Conservation (phyloP, 345 rosid species). For the Melastoma malabathricum region DNA sequence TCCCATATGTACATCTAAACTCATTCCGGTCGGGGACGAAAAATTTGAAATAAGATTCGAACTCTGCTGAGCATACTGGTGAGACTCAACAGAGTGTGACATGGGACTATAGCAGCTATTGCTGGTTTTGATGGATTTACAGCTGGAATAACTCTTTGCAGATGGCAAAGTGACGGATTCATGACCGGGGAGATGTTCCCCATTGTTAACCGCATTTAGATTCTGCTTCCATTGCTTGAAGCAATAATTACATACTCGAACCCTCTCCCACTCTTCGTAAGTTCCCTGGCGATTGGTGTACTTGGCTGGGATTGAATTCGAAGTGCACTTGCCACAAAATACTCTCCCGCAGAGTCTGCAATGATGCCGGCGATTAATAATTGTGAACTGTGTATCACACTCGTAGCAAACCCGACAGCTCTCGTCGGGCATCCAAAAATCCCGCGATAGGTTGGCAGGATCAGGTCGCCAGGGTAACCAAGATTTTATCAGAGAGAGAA, state of each 20-base stretch:
- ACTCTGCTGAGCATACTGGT: conserved; percentile 32
- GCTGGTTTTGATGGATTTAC: conserved; percentile 44
- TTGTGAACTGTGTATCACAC: conserved; percentile 68
- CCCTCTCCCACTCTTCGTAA: conserved; percentile 53
- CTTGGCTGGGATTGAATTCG: conserved; percentile 52
- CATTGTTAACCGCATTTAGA: conserved; percentile 31
- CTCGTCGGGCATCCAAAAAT: conserved; percentile 98
- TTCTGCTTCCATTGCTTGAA: conserved; percentile 63
- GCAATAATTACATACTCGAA: no score
- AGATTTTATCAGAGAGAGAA: conserved; percentile 36
- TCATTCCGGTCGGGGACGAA: conserved; percentile 27
- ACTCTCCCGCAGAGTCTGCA: conserved; percentile 86
- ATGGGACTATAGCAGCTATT: conserved; percentile 44
- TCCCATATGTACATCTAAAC: conserved; percentile 26
- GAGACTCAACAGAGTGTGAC: conserved; percentile 34
- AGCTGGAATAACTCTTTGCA: conserved; percentile 51
- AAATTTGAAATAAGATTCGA: conserved; percentile 34
- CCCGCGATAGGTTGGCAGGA: conserved; percentile 64
- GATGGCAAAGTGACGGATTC: conserved; percentile 47
- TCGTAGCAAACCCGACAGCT: conserved; percentile 94
- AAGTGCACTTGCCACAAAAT: conserved; percentile 88
- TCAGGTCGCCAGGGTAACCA: conserved; percentile 82
- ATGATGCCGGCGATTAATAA: conserved; percentile 74
- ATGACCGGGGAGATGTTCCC: conserved; percentile 25
- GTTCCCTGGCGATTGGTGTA: conserved; percentile 28